Evolutionary conservation across 2,329 filamentous ascomycete genomes (phyloP).

Genomic region (Microdochium nivale): DNA sequence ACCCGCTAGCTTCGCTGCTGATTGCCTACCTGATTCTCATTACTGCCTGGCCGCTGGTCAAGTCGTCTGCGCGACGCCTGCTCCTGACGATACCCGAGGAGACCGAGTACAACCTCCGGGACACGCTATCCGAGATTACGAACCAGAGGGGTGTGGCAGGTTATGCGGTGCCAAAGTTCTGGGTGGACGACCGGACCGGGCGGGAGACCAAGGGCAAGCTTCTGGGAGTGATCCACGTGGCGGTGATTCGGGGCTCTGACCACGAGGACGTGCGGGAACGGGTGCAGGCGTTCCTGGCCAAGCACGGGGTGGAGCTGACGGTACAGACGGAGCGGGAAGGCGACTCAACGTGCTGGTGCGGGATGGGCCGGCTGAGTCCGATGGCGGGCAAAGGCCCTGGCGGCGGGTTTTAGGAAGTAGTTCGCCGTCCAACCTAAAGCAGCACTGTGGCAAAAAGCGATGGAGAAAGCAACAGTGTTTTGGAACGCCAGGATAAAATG

Average conservation of each 20-base stretch:
- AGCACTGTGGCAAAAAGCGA: background rate
- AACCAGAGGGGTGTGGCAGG: constrained; percentile 76
- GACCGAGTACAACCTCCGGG: constrained; percentile 79
- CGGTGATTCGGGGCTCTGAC: constrained; percentile 63
- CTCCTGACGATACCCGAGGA: constrained; percentile 78
- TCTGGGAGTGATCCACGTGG: constrained; percentile 78
- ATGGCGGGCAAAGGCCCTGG: constrained; percentile 17
- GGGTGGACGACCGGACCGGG: constrained; percentile 65
- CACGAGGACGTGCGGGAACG: constrained; percentile 76
- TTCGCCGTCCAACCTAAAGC: too few species aligned
- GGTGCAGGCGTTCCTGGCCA: constrained; percentile 61
- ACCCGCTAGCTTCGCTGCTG: constrained; percentile 85
- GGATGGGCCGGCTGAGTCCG: constrained; percentile 26
- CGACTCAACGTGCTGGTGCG: constrained; percentile 57
- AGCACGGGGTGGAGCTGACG: constrained; percentile 69
- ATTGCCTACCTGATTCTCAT: constrained; percentile 90
- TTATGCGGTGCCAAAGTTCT: constrained; percentile 85
- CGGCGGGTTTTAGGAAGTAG: constrained; percentile 12
- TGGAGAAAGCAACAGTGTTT: background rate
- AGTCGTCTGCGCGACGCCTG: constrained; percentile 72
- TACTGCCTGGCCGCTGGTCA: constrained; percentile 84
- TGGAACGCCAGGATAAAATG: background rate
- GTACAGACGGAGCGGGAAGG: constrained; percentile 85
- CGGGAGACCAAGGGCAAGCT: constrained; percentile 43
- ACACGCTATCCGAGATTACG: constrained; percentile 74